Conservation (phyloP, 1,139 yeast genomes). For the Yamadazyma dendronema region DNA sequence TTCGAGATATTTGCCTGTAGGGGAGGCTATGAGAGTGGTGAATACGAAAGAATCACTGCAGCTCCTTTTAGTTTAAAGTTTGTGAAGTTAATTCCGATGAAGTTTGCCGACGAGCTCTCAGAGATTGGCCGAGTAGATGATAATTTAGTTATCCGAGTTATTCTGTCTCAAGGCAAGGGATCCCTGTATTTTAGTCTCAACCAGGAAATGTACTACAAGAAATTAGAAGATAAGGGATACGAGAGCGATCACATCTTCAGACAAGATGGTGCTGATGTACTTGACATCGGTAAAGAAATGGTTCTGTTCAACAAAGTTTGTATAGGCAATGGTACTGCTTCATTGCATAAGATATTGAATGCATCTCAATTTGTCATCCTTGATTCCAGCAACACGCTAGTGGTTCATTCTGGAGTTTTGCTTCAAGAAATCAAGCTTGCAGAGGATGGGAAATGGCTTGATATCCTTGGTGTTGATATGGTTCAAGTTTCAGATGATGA, state of each 20-base stretch:
- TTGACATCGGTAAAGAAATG: not conserved
- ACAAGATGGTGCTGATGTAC: not conserved
- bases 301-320: too few relatives aligned
- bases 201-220: not conserved
- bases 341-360: constrained; percentile 2
- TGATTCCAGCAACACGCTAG: not conserved
- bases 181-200: not conserved
- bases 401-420: not conserved
- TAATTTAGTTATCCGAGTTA: too few relatives aligned
- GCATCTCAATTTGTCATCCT: not conserved
- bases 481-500: constrained; percentile 7
- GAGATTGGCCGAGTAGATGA: too few relatives aligned
- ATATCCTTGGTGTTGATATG: constrained; percentile 15
- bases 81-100: constrained; percentile 2
- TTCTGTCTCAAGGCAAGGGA: too few relatives aligned
- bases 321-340: constrained; percentile 1
- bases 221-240: not conserved
- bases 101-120: not conserved
- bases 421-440: constrained; percentile 7
- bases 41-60: constrained; percentile 20
- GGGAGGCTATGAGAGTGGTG: constrained; percentile 42
- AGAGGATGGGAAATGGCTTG: constrained; percentile 3
- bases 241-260: not conserved
- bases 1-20: constrained; percentile 29
- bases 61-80: constrained; percentile 4